Base-by-base conservation (phyloP, 2,329 filamentous ascomycete species). In the Cercospora sp. region DNA sequence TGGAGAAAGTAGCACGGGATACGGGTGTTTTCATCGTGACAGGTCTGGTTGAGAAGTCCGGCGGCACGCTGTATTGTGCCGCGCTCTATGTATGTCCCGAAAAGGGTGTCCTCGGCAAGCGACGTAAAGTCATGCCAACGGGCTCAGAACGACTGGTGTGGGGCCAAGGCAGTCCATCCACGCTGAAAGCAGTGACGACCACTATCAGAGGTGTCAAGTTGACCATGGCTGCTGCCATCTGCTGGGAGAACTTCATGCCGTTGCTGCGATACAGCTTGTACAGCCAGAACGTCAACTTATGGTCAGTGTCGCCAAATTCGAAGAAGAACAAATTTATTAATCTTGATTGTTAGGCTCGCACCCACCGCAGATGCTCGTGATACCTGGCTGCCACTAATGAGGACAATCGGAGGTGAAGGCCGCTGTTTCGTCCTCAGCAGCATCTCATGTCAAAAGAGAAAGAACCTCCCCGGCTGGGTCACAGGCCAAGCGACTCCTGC, bases 211-310 rank as follows among this genome's bases (percentile, higher is more conserved):
- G 92, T 60, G 87, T 93, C 2, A 89, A 88, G 70, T 81, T 97
- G 68, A 94, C 92, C 66, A 86, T 97, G 68, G 94, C 90, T 0
- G 89, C 91, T 3, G 94, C 93, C 3, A 96, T 98, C 72, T 97
- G 94, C 83, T 97, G 94, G 94, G 94, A 98, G 79, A 97, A 92
- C 79, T 96, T 94, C 81, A 97, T 97, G 93, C 94, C 94, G 0
- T 82, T 97, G 18, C 83, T 97, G 7, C 87, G 94, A 18, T 91
- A 96, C 77, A 86, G 88, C 16, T 84, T 97, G 42, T 98, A 97
- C 79, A 86, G 88, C 2, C 94, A 97, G 79, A 96, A 96, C 76
- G 89, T 97, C 75, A 96, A 96, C 78, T 81, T 97, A 12, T 97
- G 94, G 45, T 51, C 45, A 51, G 45, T 51, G 12, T 51, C 20